These are phyloP conservation scores for Apiospora kogelbergensis DNA, from an alignment of 2,329 filamentous ascomycete genomes.

Conservation along the genomic window DNA sequence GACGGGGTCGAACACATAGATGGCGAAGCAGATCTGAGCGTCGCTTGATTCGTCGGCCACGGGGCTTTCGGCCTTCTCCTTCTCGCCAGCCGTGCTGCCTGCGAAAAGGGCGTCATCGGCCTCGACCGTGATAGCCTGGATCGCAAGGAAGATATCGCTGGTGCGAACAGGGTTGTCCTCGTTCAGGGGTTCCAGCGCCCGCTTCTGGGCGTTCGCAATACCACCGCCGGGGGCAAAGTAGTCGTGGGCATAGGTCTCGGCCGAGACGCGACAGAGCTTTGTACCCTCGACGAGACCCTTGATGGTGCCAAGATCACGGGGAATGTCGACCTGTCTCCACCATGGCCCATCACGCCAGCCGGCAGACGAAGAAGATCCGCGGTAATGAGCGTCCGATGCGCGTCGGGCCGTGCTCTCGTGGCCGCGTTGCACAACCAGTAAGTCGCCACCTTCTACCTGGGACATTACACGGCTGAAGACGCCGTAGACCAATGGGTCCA, in stretches of 20 bases:
- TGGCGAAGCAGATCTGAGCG: slow-evolving; percentile 69
- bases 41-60: slow-evolving; percentile 54
- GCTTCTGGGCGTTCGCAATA: slow-evolving; percentile 74
- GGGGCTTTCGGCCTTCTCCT: slow-evolving; percentile 54
- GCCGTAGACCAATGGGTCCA: slow-evolving; percentile 87
- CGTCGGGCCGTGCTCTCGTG: slow-evolving; percentile 76
- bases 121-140: slow-evolving; percentile 78
- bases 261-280: slow-evolving; percentile 85
- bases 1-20: slow-evolving; percentile 83
- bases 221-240: slow-evolving; percentile 80
- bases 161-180: slow-evolving; percentile 88
- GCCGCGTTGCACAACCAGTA: slow-evolving; percentile 91
- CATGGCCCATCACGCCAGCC: slow-evolving; percentile 95
- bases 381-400: slow-evolving; percentile 56
- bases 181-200: slow-evolving; percentile 75
- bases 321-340: slow-evolving; percentile 75
- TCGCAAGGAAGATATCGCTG: slow-evolving; percentile 92
- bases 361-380: slow-evolving; percentile 51
- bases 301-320: slow-evolving; percentile 77
- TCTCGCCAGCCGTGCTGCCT: slow-evolving; percentile 50
- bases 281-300: slow-evolving; percentile 82
- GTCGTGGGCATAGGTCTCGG: slow-evolving; percentile 83
- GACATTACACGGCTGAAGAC: slow-evolving; percentile 96
- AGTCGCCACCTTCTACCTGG: slow-evolving; percentile 96
- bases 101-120: slow-evolving; percentile 68